phyloP scores from a whole-genome alignment of 1,284 basidiomycete genomes.

The Veloporphyrellus conicus region DNA sequence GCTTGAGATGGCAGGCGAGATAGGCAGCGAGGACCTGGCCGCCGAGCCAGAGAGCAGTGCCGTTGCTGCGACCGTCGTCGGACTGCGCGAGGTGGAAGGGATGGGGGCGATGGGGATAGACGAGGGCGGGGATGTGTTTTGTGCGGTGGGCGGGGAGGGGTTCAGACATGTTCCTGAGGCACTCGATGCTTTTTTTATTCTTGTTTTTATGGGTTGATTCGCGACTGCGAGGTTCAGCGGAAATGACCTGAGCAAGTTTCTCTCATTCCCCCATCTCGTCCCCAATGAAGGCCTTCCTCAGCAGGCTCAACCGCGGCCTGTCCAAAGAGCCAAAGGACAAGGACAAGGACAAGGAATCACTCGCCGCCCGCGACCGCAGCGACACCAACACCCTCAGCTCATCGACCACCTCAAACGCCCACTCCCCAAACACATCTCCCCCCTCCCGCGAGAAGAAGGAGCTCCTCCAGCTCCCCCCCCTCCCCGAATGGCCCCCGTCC shows the following conservation, averaged over 20 bases:
- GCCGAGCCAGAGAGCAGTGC: constrained; percentile 85
- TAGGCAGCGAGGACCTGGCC: constrained; percentile 71
- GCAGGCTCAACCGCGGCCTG: constrained; percentile 65
- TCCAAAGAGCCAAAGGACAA: constrained; percentile 59
- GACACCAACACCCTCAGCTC: constrained; percentile 34
- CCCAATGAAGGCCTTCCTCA: constrained; percentile 74
- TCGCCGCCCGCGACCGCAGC: constrained; percentile 30
- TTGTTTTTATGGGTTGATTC: constrained; percentile 1
- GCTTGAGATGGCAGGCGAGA: constrained; percentile 40
- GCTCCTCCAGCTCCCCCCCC: constrained; percentile 57
- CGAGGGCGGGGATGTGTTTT: constrained; percentile 59
- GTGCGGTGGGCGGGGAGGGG: constrained; percentile 60
- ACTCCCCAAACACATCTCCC: constrained; percentile 24
- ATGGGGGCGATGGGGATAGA: constrained; percentile 41
- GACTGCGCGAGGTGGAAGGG: constrained; percentile 52
- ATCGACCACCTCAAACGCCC: constrained; percentile 22
- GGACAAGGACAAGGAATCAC: constrained; percentile 33
- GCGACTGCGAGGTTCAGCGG: constrained; percentile 6
- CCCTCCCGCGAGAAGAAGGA: constrained; percentile 51
- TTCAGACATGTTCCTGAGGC: no score
- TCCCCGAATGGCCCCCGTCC: constrained; percentile 55
- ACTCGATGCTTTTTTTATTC: background rate
- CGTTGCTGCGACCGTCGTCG: constrained; percentile 64
- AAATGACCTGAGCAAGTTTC: constrained; percentile 22
- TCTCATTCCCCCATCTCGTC: constrained; percentile 4